Evolutionary conservation across 2,329 filamentous ascomycete genomes (phyloP).

Genomic region (Trichophyton verrucosum): DNA sequence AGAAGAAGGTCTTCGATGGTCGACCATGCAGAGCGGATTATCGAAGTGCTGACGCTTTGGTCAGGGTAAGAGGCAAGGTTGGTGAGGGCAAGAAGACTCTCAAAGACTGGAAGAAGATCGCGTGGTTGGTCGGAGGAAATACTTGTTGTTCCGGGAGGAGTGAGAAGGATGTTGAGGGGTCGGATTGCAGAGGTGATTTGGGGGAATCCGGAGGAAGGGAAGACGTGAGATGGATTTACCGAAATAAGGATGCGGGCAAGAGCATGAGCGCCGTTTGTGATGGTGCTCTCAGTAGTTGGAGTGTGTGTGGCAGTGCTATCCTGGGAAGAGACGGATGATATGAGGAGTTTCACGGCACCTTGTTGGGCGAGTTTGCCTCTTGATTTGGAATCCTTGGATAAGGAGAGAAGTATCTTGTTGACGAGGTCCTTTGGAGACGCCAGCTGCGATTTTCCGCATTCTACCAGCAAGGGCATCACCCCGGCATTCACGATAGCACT

Average conservation of each 20-base stretch:
- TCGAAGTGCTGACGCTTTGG: constrained; percentile 46
- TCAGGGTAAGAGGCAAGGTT: constrained; percentile 64
- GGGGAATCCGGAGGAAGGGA: constrained; percentile 63
- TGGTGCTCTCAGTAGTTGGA: constrained; percentile 26
- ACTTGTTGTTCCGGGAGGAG: constrained; percentile 45
- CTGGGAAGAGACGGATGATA: constrained; percentile 48
- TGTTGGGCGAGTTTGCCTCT: constrained; percentile 79
- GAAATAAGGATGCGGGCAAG: constrained; percentile 77
- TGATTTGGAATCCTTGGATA: constrained; percentile 61
- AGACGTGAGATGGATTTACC: constrained; percentile 71
- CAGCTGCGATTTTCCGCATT: constrained; percentile 55
- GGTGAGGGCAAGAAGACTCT: constrained; percentile 80
- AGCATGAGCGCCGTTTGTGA: constrained; percentile 58
- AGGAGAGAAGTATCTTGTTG: constrained; percentile 61
- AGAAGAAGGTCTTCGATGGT: constrained; percentile 75
- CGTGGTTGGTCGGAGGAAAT: constrained; percentile 45
- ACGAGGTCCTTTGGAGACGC: constrained; percentile 57
- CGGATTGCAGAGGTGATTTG: constrained; percentile 66
- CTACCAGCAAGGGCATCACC: constrained; percentile 62
- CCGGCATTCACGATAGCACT: constrained; percentile 66
- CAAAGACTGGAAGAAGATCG: constrained; percentile 79
- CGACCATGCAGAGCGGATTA: constrained; percentile 61
- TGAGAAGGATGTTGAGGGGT: constrained; percentile 63
- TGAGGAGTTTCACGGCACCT: constrained; percentile 75
- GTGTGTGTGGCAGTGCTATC: constrained; percentile 29